phyloP scores from a whole-genome alignment of 1,139 yeast species.

The Scheffersomyces parashehatae region DNA sequence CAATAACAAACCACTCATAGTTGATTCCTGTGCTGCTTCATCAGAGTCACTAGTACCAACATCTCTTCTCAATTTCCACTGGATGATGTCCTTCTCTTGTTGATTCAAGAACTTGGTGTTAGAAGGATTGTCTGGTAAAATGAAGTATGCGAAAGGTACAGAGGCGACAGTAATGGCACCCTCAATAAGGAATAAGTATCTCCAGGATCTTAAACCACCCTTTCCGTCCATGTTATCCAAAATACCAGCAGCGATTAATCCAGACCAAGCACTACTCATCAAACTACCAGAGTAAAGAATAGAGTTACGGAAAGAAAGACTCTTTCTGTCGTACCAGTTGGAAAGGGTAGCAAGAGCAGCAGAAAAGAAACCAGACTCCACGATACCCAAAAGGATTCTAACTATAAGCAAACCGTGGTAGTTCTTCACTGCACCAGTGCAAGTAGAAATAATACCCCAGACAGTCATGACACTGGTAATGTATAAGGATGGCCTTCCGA shows the following conservation, averaged over 20 bases:
- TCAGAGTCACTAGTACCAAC: constrained; percentile 45
- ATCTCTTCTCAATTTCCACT: constrained; percentile 41
- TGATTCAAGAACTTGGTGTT: constrained; percentile 20
- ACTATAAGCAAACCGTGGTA: constrained; percentile 46
- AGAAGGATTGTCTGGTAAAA: constrained; percentile 22
- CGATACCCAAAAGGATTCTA: constrained; percentile 55
- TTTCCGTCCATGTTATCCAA: constrained; percentile 47
- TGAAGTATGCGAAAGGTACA: constrained; percentile 21
- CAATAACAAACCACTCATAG: constrained; percentile 27
- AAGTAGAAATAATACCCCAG: constrained; percentile 56
- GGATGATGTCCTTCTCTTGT: constrained; percentile 19
- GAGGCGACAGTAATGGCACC: constrained; percentile 22
- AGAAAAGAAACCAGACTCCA: constrained; percentile 62
- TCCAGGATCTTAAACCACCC: constrained; percentile 37
- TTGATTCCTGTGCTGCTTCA: constrained; percentile 17
- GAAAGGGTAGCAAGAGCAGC: constrained; percentile 51
- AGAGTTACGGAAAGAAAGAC: constrained; percentile 55
- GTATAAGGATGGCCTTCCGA: constrained; percentile 53
- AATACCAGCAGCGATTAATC: constrained; percentile 68
- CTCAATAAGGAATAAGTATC: constrained; percentile 22
- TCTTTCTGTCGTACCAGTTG: constrained; percentile 50
- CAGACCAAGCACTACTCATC: constrained; percentile 81
- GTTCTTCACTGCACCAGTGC: constrained; percentile 41
- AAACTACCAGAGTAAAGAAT: constrained; percentile 65
- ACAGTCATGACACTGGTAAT: constrained; percentile 50